A percentile compares a stretch with the other conserved stretches of the same genome.
Evolutionary conservation across 1,284 basidiomycete species (phyloP).

Genomic region (Porphyrellus sp.): DNA sequence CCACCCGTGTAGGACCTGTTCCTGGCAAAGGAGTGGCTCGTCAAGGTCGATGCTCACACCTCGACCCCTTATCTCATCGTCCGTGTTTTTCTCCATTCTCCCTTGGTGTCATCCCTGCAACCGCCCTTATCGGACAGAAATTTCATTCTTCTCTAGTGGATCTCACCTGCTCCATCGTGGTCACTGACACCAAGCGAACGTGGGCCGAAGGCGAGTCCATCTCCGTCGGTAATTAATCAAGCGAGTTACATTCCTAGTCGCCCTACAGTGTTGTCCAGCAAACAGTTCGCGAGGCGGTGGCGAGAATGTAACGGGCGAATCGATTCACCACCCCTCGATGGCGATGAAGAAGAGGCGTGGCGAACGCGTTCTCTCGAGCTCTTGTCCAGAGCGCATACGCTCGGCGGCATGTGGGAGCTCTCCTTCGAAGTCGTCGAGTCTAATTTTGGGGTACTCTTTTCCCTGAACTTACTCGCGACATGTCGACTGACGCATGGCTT

Average conservation of each 20-base stretch:
- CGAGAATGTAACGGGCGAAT: constrained; percentile 47
- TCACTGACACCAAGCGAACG: constrained; percentile 70
- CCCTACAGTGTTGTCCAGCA: constrained; percentile 51
- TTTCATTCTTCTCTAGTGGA: constrained; percentile 54
- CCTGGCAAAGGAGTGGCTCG: constrained; percentile 67
- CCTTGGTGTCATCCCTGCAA: constrained; percentile 15
- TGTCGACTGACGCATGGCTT: constrained; percentile 15
- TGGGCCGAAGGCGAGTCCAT: constrained; percentile 66
- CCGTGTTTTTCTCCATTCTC: constrained; percentile 32
- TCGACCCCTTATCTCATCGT: constrained; percentile 71
- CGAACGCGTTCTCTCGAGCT: constrained; percentile 50
- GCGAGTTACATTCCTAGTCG: constrained; percentile 14
- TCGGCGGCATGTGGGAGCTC: constrained; percentile 54
- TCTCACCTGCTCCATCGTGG: constrained; percentile 53
- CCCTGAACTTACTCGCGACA: background rate
- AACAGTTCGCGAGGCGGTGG: constrained; percentile 67
- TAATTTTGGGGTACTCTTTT: constrained; percentile 50
- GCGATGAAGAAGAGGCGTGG: constrained; percentile 55
- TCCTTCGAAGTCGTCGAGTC: constrained; percentile 57
- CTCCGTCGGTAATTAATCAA: constrained; percentile 22
- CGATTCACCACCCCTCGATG: constrained; percentile 29
- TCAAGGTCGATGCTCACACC: constrained; percentile 54
- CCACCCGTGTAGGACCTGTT: constrained; percentile 51
- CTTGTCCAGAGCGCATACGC: constrained; percentile 53
- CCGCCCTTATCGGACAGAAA: constrained; percentile 45